These are phyloP conservation scores for Beauveria bassiana DNA, from an alignment of 2,329 filamentous ascomycete species.

Conservation along the genomic window DNA sequence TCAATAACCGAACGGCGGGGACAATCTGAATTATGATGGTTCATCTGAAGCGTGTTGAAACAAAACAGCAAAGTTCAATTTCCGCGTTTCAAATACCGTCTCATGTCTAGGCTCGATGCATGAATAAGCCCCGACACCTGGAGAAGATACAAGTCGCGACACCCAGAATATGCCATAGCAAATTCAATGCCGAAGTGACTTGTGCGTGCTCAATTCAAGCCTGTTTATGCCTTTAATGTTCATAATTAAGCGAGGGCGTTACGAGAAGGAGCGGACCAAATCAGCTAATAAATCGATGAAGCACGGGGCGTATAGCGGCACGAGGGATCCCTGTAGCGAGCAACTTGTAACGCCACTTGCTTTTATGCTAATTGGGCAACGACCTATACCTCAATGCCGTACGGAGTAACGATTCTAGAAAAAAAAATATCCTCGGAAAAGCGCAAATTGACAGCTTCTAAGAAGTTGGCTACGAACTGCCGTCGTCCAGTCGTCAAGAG, in stretches of 20 bases:
- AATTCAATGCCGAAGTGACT: not conserved
- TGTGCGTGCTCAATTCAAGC: not conserved
- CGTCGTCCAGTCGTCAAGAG: not conserved
- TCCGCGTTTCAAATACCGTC: conserved; percentile 1
- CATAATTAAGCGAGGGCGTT: not conserved
- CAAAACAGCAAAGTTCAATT: not conserved
- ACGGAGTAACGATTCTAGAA: not conserved
- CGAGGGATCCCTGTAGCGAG: not conserved
- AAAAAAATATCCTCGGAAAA: not conserved
- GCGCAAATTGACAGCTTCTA: not conserved
- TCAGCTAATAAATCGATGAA: not conserved
- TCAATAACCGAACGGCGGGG: not conserved
- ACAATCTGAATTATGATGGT: not conserved
- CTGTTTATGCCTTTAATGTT: not conserved
- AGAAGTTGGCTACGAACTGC: not conserved
- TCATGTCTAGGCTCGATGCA: not conserved
- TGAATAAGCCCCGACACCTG: not conserved
- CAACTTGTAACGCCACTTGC: not conserved
- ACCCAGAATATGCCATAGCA: not conserved
- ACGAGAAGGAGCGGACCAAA: not conserved
- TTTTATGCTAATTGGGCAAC: not conserved
- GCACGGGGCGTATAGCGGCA: not conserved
- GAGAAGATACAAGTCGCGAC: not conserved
- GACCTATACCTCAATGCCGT: not conserved
- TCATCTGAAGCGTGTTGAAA: conserved; percentile 4